Evolutionary conservation across 2,329 filamentous ascomycete species (phyloP).

Genomic region (Fusarium sp.): DNA sequence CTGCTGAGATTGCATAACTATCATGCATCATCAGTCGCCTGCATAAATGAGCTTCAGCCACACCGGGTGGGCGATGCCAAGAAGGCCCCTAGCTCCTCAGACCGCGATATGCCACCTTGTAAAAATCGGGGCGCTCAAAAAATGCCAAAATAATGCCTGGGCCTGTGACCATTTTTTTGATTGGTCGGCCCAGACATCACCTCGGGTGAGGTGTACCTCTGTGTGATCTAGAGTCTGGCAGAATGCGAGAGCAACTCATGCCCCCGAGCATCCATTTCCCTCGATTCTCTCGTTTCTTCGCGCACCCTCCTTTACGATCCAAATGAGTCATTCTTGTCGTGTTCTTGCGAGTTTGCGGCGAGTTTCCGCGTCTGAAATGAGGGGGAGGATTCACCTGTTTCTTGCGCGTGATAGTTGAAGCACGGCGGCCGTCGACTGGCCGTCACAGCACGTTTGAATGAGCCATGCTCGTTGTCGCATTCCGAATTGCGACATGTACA

Average conservation of each 20-base stretch:
- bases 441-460: conserved; percentile 33
- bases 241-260: conserved; percentile 44
- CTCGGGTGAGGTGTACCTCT: conserved; percentile 50
- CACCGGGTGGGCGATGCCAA: conserved; percentile 41
- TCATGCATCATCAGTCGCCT: not conserved
- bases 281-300: conserved; percentile 44
- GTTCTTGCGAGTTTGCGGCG: conserved; percentile 30
- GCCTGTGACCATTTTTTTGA: conserved; percentile 54
- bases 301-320: conserved; percentile 46
- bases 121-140: conserved; percentile 48
- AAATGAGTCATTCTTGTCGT: conserved; percentile 47
- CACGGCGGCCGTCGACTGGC: conserved; percentile 20
- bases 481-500: conserved; percentile 42
- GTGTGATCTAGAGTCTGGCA: conserved; percentile 49
- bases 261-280: conserved; percentile 47
- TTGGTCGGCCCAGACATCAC: conserved; percentile 52
- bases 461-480: conserved; percentile 49
- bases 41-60: conserved; percentile 44
- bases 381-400: conserved; percentile 28
- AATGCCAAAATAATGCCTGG: conserved; percentile 51
- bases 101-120: conserved; percentile 42
- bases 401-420: conserved; percentile 26
- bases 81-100: conserved; percentile 31
- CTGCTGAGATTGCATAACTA: conserved; percentile 23
- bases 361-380: conserved; percentile 39